Evolutionary conservation across 164 flowering plant species (phyloP).

Genomic region (Magnolia changhungtana): DNA sequence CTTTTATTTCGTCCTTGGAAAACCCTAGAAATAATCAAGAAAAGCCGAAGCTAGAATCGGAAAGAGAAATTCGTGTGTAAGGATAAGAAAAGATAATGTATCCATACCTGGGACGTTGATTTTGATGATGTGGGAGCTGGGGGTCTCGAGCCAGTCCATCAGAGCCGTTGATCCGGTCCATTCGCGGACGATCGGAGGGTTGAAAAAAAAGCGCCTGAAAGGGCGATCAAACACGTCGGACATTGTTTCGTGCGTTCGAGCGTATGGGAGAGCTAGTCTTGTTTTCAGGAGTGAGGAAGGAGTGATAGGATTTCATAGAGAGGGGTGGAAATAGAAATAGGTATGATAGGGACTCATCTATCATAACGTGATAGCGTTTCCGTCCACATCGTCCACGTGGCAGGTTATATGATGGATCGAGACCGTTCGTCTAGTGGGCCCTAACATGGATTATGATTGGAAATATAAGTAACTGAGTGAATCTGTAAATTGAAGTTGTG

Average conservation of each 20-base stretch:
- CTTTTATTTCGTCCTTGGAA: slow-evolving; percentile 60
- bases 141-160: slow-evolving; percentile 82
- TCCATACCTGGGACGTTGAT: slow-evolving; percentile 71
- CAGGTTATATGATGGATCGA: too few relatives aligned
- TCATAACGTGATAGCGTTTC: too few relatives aligned
- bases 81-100: background rate
- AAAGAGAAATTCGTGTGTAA: background rate
- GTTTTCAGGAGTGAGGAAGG: too few relatives aligned
- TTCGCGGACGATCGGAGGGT: slow-evolving; percentile 30
- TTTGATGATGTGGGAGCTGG: slow-evolving; percentile 60
- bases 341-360: too few relatives aligned
- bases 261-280: too few relatives aligned
- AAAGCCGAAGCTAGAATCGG: background rate
- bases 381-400: too few relatives aligned
- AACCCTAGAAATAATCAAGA: slow-evolving; percentile 36
- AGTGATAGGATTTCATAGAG: too few relatives aligned
- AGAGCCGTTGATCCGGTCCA: slow-evolving; percentile 49
- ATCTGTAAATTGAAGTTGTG: too few relatives aligned
- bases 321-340: too few relatives aligned
- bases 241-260: slow-evolving; percentile 19
- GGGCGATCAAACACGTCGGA: slow-evolving; percentile 43
- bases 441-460: too few relatives aligned
- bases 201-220: slow-evolving; percentile 39
- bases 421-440: too few relatives aligned
- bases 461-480: too few relatives aligned